Percentiles rank a stretch among this genome's conserved stretches.
phyloP scores from a whole-genome alignment of 768 basidiomycete species.

The Pulveroboletus sp. region DNA sequence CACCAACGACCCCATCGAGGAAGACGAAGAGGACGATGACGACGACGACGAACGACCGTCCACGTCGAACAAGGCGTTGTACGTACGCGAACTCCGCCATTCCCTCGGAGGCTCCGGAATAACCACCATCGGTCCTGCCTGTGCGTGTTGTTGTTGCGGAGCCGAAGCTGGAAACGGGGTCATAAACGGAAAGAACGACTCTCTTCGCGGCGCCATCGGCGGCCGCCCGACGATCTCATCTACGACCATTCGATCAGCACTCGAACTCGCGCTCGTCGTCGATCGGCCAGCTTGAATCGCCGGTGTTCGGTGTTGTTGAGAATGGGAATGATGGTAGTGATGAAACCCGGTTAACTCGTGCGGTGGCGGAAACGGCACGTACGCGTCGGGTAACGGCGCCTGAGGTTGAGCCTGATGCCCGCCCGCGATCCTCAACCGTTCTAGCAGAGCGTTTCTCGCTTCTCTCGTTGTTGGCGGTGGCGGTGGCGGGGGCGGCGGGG shows the following conservation, averaged over 20 bases:
- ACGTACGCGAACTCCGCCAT: conserved; percentile 10
- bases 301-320: conserved; percentile 2
- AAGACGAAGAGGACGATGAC: conserved; percentile 9
- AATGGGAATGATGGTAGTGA: conserved; percentile 6
- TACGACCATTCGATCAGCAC: conserved; percentile 12
- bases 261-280: conserved; percentile 10
- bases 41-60: conserved; percentile 20
- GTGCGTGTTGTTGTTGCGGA: conserved; percentile 1
- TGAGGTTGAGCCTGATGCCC: conserved; percentile 3
- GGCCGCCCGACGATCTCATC: conserved; percentile 5
- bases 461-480: conserved; percentile 2
- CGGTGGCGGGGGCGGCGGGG: not conserved
- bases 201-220: conserved; percentile 10
- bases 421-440: too few species aligned
- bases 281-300: conserved; percentile 4
- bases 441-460: conserved; percentile 1
- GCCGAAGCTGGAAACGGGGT: conserved; percentile 6
- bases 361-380: not conserved
- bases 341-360: not conserved
- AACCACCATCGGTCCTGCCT: conserved; percentile 1
- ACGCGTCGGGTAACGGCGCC: not conserved
- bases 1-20: too few species aligned
- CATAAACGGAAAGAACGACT: conserved; percentile 6
- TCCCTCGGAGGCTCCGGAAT: conserved; percentile 13
- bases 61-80: conserved; percentile 8